Base-by-base conservation (phyloP, 1,139 yeast species). In the Suhomyces bokatorum region DNA sequence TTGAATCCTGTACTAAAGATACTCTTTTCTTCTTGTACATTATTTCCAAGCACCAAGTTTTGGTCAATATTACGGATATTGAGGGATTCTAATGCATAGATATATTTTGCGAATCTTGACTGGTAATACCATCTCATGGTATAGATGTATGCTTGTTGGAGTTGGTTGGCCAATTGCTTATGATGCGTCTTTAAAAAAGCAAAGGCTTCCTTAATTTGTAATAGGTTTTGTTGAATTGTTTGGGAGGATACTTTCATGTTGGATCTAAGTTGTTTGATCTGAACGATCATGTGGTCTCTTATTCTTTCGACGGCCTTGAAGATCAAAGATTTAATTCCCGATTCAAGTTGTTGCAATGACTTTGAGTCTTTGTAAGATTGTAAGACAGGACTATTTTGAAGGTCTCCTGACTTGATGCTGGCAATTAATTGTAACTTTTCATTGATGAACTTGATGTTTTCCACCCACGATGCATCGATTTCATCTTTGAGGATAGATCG, bases 61-160 rank as follows among this genome's bases (percentile, higher is more conserved):
- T 67, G 72, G 54, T 82, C 90, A 22, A 81, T 76, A 28, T 67
- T 67, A 45, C 76, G 75, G 17, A 80, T 56, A 43, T 74, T 78
- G 47, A 87, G 64, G 50, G 82, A 81, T 49, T 88, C 87, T 46
- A 93, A 67, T 1, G 96, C 84, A 53, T 85, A 80, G 42, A 85
- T 68, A 63, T 91, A 93, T 54, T 93, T 82, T 20, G 85, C 83
- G 60, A 93, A 91, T 53, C 87, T 79, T 43, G 86, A 77, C 47
- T 77, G 75, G 61, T 93, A 93, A 67, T 93, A 93, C 99, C 99
- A 93, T 56, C 79, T 75, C 89, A 91, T 90, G 2, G 98, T 91
- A 58, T 81, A 84, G 11, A 84, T 69, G 60, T 93, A 93, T 0
- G 97, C 98, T 55, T 79, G 77, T 48, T 82, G 77, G 36, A 93